Evolutionary conservation across 306 rosid species (phyloP).

Genomic region (Fragaria nilgerrensis): DNA sequence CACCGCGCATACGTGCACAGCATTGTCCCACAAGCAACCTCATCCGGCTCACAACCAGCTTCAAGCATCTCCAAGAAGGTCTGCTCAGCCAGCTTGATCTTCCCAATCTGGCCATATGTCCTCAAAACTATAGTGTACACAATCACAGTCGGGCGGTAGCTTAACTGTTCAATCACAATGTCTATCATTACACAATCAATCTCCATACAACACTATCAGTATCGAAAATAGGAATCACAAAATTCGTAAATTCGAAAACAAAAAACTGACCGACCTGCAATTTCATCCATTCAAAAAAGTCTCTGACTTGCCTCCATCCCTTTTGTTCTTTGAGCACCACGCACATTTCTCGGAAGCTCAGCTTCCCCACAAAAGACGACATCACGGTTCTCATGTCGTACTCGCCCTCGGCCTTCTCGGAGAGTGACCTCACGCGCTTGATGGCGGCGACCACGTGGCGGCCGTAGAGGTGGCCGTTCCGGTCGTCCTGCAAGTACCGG

Average conservation of each 20-base stretch:
- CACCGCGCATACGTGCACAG: constrained; percentile 93
- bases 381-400: constrained; percentile 76
- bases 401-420: constrained; percentile 39
- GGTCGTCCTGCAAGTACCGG: constrained; percentile 66
- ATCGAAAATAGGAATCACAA: not conserved
- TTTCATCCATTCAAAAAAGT: constrained; percentile 92
- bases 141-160: constrained; percentile 81
- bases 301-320: constrained; percentile 87
- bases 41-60: constrained; percentile 82
- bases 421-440: constrained; percentile 59
- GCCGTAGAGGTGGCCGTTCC: constrained; percentile 69
- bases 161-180: constrained; percentile 65
- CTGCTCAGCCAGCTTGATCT: constrained; percentile 78
- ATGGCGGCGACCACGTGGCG: constrained; percentile 88
- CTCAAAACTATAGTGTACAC: constrained; percentile 83
- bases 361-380: constrained; percentile 76
- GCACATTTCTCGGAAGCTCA: constrained; percentile 86
- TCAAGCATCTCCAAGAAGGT: constrained; percentile 96
- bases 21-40: constrained; percentile 95
- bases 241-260: not conserved
- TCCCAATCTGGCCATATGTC: constrained; percentile 83
- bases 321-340: constrained; percentile 83
- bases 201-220: not conserved
- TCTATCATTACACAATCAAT: constrained; percentile 35
- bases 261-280: too few species aligned